Base-by-base conservation (phyloP, 306 rosid species). In the Pterocarpus santalinus region DNA sequence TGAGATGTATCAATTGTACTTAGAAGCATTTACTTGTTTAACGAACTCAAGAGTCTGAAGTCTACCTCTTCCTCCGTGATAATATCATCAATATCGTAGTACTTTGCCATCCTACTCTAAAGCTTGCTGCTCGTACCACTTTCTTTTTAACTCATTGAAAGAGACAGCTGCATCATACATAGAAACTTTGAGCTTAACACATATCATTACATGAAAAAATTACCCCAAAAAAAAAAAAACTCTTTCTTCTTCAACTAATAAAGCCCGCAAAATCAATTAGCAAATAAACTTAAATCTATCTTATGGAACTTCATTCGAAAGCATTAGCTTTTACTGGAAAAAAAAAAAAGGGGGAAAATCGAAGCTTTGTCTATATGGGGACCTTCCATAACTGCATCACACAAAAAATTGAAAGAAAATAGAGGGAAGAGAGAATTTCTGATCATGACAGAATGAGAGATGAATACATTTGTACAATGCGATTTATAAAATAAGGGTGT, bases 1-100 rank as follows among this genome's bases (percentile, higher is more conserved):
- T 63, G 66, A 64, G 64, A 71, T 55, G 36, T 63, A 78, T 7
- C 30, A 55, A 63, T 58, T 35, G 9, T n/a, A 16, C 22, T 55
- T 16, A 16, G 72, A 80, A 73, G 36, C 41, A 33, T 55, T n/a
- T n/a, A 47, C 2, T 36, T 35, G 17, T 9, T 52, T 12, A 5
- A 39, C 46, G 47, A 71, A 52, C 34, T 16, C 10, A 47, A 61
- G 67, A 57, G 65, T 34, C 10, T 14, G 41, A 67, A 77, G 60
- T 60, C 55, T 65, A 91, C 99, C 96, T 93, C 94, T 87, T 90
- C 97, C 75, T 93, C 98, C 2, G 91, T 84, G 44, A 91, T 65
- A 83, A 95, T 93, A 83, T 93, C 99, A 75, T 90, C 91, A 73
- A 93, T 80, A 83, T 93, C 95, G 82, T 90, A 95, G 88, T 93